Percentiles rank a stretch among this genome's conserved stretches.
phyloP scores from a whole-genome alignment of 179 eudicot species.

The Heliamphora pulchella region DNA sequence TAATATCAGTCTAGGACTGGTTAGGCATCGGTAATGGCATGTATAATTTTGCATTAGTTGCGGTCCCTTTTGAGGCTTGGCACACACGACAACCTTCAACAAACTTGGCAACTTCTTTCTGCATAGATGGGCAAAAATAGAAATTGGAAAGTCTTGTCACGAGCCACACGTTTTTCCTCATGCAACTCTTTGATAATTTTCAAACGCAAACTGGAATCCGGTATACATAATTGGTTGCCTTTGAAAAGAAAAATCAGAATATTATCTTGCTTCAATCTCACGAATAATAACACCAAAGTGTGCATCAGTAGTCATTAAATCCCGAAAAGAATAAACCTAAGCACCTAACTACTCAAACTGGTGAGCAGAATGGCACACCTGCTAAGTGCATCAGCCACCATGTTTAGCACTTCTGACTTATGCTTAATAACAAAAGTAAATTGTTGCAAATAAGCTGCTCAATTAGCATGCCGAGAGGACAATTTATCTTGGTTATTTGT shows the following conservation, averaged over 20 bases:
- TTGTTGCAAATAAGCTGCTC: background rate
- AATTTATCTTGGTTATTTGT: background rate
- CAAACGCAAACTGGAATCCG: background rate
- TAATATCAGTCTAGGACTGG: constrained; percentile 10
- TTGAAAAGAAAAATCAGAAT: background rate
- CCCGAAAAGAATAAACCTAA: background rate
- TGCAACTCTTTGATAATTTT: background rate
- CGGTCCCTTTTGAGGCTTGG: background rate
- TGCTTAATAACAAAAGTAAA: background rate
- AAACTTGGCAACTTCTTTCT: background rate
- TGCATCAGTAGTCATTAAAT: background rate
- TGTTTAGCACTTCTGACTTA: background rate
- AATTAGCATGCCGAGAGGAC: background rate
- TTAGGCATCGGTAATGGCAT: constrained; percentile 4
- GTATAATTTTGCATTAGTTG: background rate
- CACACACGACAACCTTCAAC: background rate
- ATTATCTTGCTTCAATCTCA: accelerated
- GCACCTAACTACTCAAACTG: background rate
- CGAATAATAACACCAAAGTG: background rate
- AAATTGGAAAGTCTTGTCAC: background rate
- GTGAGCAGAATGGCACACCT: background rate
- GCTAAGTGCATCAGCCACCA: background rate
- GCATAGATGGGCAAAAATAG: background rate
- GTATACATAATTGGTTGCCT: background rate
- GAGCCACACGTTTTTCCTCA: background rate